Evolutionary conservation across 208 protist species (phyloP).

Genomic region (Leishmania mexicana): DNA sequence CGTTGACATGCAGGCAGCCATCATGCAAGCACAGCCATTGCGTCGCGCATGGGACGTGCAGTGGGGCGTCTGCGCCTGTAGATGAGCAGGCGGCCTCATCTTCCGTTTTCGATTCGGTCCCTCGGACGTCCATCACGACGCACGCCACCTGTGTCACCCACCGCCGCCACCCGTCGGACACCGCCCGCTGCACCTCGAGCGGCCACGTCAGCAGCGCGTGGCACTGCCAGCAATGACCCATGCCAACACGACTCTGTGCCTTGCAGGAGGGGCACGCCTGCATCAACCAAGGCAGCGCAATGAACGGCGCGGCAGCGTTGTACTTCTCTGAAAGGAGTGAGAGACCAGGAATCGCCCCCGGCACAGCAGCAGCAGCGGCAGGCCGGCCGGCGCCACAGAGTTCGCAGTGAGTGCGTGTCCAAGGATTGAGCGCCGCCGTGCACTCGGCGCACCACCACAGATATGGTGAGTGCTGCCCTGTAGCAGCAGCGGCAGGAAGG

Average conservation of each 20-base stretch:
- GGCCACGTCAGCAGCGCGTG: slow-evolving; percentile 22
- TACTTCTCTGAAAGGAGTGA: neutral
- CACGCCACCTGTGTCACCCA: slow-evolving; percentile 30
- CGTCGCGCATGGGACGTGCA: slow-evolving; percentile 5
- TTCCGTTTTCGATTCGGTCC: neutral
- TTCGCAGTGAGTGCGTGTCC: slow-evolving; percentile 32
- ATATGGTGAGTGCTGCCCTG: slow-evolving; percentile 1
- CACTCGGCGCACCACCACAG: slow-evolving; percentile 36
- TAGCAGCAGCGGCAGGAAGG: neutral
- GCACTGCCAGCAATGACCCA: slow-evolving; percentile 23
- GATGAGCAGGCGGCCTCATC: neutral
- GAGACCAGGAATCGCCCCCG: neutral
- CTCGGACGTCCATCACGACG: slow-evolving; percentile 1
- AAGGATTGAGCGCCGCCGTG: slow-evolving; percentile 27
- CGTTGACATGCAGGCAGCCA: slow-evolving; percentile 67
- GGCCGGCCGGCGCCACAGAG: slow-evolving; percentile 29
- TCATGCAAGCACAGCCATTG: slow-evolving; percentile 69
- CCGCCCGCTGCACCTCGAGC: slow-evolving; percentile 4
- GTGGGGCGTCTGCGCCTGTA: neutral
- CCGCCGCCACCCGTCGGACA: slow-evolving; percentile 11
- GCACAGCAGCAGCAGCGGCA: slow-evolving; percentile 1
- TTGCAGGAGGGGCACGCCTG: slow-evolving; percentile 35
- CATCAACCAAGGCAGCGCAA: slow-evolving; percentile 50
- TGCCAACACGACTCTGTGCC: slow-evolving; percentile 22
- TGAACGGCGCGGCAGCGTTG: slow-evolving; percentile 21